Base-by-base conservation (phyloP, 345 rosid genomes). In the Eucalyptus polyanthemos region DNA sequence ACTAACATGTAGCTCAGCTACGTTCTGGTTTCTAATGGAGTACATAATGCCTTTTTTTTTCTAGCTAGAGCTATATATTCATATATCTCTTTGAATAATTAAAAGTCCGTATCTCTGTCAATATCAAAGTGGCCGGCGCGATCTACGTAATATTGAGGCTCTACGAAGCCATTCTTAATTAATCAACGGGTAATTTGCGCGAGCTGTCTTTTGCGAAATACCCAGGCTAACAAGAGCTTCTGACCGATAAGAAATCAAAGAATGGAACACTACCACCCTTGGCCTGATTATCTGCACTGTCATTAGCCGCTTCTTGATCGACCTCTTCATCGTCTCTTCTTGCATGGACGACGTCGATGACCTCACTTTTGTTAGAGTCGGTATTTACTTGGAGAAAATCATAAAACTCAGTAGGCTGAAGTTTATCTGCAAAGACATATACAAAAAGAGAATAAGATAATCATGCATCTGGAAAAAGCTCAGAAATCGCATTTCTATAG, bases 231-330 rank as follows among this genome's bases (percentile, higher is more conserved):
- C 58, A 44, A 11, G 87, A 69, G 80, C 62, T 87, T 87, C 87
- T 76, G 5, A 62, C 83, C 50, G 89, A 90, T 85, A 90, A 88
- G 91, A 90, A 90, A 90, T 90, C 91, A n/a, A 90, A 53, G 89
- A 87, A 90, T 31, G 89, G 88, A 83, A 42, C 50, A 13, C 24
- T 58, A 44, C 14, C 69, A 19, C 58, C 86, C 47, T 89, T 76
- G 29, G 45, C 86, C 1, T 47, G 34, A 89, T 44, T 45, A 16
- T 69, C 69, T 53, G 67, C 34, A 88, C 47, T 19, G 44, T 50
- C 53, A 5, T 87, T 22, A 16, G 50, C 45, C 2, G 90, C 62
- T 69, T 40, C 86, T 87, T 89, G 90, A 89, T 89, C 88, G 25
- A 89, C 90, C 86, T 89, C 90, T 24, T 67, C 90, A 9, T 89